Conservation (phyloP, 139 green algal species). For the Desmodesmus armatus region DNA sequence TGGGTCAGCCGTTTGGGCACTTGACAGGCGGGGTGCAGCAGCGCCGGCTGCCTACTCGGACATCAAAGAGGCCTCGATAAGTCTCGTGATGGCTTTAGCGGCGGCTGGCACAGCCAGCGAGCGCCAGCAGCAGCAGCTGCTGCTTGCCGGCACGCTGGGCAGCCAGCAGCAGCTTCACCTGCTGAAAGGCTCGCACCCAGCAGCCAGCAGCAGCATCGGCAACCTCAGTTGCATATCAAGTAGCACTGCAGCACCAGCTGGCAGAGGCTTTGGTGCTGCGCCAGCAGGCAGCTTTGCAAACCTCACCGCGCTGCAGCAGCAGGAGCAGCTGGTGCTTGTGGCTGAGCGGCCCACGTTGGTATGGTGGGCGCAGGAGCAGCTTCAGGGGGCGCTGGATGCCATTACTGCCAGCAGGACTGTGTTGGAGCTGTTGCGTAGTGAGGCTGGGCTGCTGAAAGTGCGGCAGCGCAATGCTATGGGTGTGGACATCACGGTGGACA, state of each 20-base stretch:
- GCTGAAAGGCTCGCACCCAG: neutral
- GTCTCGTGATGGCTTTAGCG: neutral
- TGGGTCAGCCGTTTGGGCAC: too few relatives aligned
- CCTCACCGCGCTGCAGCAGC: constrained; percentile 19
- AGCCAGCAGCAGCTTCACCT: constrained; percentile 26
- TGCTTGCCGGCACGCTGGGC: too few relatives aligned
- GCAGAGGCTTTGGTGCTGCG: neutral
- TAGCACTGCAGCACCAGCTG: neutral
- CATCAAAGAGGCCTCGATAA: constrained; percentile 25
- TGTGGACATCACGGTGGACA: constrained; percentile 34
- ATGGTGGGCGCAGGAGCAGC: constrained; percentile 43
- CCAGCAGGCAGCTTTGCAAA: neutral
- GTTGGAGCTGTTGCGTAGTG: constrained; percentile 33
- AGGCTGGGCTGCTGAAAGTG: constrained; percentile 26
- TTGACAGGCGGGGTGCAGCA: too few relatives aligned
- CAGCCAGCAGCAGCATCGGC: neutral
- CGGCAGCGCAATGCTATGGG: constrained; percentile 36
- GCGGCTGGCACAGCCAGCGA: neutral
- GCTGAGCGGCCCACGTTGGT: constrained; percentile 7
- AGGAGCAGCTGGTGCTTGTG: constrained; percentile 4
- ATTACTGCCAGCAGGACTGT: constrained; percentile 35
- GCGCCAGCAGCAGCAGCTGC: neutral
- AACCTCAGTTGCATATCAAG: neutral
- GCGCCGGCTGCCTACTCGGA: neutral
- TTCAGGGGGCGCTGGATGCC: constrained; percentile 33